Evolutionary conservation across 768 basidiomycete genomes (phyloP).

Genomic region (Pleurotus sapidus): DNA sequence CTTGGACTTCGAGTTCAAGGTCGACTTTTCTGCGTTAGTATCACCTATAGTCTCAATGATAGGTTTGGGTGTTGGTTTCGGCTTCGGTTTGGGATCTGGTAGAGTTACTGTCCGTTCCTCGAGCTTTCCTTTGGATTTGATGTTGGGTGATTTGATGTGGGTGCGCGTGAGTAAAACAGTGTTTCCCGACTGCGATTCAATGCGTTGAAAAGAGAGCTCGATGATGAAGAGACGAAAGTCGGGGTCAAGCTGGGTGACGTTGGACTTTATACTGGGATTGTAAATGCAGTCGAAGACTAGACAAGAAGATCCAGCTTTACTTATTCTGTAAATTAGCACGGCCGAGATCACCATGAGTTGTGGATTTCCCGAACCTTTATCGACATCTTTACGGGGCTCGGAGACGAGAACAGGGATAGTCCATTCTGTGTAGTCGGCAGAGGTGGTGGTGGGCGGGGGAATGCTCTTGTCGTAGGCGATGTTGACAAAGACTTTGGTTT

Average conservation of each 20-base stretch:
- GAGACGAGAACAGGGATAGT: slow-evolving; percentile 74
- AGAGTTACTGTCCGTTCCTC: slow-evolving; percentile 54
- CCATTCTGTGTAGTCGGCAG: slow-evolving; percentile 52
- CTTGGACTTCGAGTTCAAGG: slow-evolving; percentile 30
- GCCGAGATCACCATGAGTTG: too few relatives aligned
- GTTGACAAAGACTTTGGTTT: slow-evolving; percentile 68
- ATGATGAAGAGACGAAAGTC: slow-evolving; percentile 69
- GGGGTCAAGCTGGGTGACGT: slow-evolving; percentile 45
- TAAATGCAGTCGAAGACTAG: slow-evolving; percentile 76
- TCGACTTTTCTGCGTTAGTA: too few relatives aligned
- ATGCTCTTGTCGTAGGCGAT: slow-evolving; percentile 68
- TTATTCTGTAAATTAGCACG: too few relatives aligned
- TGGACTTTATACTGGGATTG: slow-evolving; percentile 55
- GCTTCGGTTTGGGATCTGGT: slow-evolving; percentile 29
- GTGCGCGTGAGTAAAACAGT: slow-evolving; percentile 60
- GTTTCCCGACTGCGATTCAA: slow-evolving; percentile 53
- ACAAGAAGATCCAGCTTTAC: slow-evolving; percentile 62
- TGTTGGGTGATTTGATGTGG: slow-evolving; percentile 71
- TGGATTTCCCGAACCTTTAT: slow-evolving; percentile 54
- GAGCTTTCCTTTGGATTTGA: slow-evolving; percentile 71
- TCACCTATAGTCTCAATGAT: too few relatives aligned
- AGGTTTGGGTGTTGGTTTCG: not conserved
- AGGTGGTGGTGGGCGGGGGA: slow-evolving; percentile 64
- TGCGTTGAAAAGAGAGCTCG: slow-evolving; percentile 66
- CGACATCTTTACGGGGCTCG: slow-evolving; percentile 54